Conservation (phyloP, 2,329 filamentous ascomycete species). For the Colletotrichum sp. region DNA sequence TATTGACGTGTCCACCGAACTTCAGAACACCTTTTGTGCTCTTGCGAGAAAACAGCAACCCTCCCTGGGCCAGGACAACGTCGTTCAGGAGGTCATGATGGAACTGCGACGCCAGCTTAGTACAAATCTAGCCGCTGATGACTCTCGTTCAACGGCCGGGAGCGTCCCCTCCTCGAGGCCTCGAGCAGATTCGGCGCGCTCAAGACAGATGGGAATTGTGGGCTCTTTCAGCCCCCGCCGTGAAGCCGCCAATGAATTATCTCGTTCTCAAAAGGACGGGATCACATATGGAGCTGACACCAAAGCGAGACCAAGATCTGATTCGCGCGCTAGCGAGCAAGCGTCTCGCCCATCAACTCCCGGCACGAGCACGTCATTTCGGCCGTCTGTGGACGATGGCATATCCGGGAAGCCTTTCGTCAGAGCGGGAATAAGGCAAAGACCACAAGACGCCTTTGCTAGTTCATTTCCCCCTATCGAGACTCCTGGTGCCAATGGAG, state of each 20-base stretch:
- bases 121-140: not conserved
- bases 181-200: constrained; percentile 15
- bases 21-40: constrained; percentile 55
- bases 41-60: constrained; percentile 45
- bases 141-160: not conserved
- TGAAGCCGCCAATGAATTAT: not conserved
- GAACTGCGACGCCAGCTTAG: constrained; percentile 11
- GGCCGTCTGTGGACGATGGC: constrained; percentile 44
- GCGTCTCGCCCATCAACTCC: constrained; percentile 13
- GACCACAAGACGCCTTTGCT: not conserved
- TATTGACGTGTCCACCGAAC: constrained; percentile 49
- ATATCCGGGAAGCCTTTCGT: constrained; percentile 61
- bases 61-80: constrained; percentile 44
- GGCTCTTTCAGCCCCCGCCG: constrained; percentile 15
- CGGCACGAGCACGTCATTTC: not conserved
- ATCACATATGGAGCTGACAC: not conserved
- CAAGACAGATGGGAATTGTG: constrained; percentile 13
- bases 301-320: constrained; percentile 1
- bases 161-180: not conserved
- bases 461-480: constrained; percentile 21
- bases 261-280: not conserved
- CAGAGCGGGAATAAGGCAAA: constrained; percentile 41
- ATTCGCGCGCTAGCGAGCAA: constrained; percentile 14
- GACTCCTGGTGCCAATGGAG: not conserved
- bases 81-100: constrained; percentile 50